Conservation (phyloP, 1,284 basidiomycete genomes). For the Somion occarium region DNA sequence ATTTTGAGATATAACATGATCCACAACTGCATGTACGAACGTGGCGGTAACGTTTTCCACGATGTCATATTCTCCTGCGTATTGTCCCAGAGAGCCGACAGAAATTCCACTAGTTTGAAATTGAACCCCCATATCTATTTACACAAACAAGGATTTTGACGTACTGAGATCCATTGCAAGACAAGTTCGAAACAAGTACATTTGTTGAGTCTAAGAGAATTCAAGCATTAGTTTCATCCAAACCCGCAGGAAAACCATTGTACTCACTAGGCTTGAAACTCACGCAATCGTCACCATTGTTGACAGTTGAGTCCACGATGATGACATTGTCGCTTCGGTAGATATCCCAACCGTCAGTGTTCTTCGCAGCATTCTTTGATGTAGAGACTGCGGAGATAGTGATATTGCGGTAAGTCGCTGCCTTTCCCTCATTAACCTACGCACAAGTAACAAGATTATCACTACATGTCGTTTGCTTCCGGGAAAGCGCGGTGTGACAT, state of each 20-base stretch:
- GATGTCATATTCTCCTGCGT: slow-evolving; percentile 43
- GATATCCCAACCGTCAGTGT: slow-evolving; percentile 65
- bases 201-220: slow-evolving; percentile 31
- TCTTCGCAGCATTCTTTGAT: slow-evolving; percentile 38
- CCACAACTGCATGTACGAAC: too few species aligned
- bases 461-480: too few species aligned
- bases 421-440: slow-evolving; percentile 28
- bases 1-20: background rate
- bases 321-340: slow-evolving; percentile 39
- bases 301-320: slow-evolving; percentile 27
- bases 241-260: background rate
- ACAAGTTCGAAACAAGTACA: slow-evolving; percentile 38
- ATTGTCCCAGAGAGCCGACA: slow-evolving; percentile 45
- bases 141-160: slow-evolving; percentile 10
- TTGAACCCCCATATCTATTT: background rate
- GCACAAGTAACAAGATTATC: too few species aligned
- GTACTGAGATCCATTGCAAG: slow-evolving; percentile 39
- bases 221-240: background rate
- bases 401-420: slow-evolving; percentile 40
- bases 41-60: slow-evolving; percentile 40
- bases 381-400: slow-evolving; percentile 34
- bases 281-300: slow-evolving; percentile 34
- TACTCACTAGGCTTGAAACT: slow-evolving; percentile 42
- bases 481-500: too few species aligned
- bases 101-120: slow-evolving; percentile 36